phyloP scores from a whole-genome alignment of 2,329 filamentous ascomycete species.

The Teratosphaeria gauchensis region DNA sequence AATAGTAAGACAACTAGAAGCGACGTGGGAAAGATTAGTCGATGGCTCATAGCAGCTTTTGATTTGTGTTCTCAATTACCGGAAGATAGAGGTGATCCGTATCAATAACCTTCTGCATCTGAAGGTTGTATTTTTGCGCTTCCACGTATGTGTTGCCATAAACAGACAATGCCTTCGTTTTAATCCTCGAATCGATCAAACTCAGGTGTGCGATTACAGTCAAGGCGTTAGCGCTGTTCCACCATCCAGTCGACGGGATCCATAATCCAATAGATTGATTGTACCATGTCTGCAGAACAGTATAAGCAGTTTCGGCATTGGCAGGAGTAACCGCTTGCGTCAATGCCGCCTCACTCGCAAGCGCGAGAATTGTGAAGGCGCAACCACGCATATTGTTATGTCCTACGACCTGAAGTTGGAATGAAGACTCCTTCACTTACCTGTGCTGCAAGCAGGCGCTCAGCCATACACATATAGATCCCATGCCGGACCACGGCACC shows the following conservation, averaged over 20 bases:
- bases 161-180: conserved; percentile 4
- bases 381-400: neutral
- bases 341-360: neutral
- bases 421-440: too few relatives aligned
- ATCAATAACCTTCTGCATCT: conserved; percentile 8
- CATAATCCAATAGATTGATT: conserved; percentile 22
- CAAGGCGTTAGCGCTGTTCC: conserved; percentile 25
- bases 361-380: neutral
- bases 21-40: too few relatives aligned
- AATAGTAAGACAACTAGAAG: conserved; percentile 9
- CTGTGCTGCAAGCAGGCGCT: too few relatives aligned
- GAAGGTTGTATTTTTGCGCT: conserved; percentile 20
- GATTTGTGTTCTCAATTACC: too few relatives aligned
- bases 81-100: too few relatives aligned
- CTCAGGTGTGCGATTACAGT: conserved; percentile 22
- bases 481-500: neutral
- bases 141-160: conserved; percentile 15
- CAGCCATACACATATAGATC: neutral
- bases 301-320: conserved; percentile 17
- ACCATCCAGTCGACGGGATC: conserved; percentile 19
- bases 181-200: conserved; percentile 15
- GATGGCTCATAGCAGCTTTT: too few relatives aligned
- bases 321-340: conserved; percentile 6
- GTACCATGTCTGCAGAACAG: conserved; percentile 22
- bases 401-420: neutral